Base-by-base conservation (phyloP, 495 filamentous ascomycete species). In the Neurospora africana region DNA sequence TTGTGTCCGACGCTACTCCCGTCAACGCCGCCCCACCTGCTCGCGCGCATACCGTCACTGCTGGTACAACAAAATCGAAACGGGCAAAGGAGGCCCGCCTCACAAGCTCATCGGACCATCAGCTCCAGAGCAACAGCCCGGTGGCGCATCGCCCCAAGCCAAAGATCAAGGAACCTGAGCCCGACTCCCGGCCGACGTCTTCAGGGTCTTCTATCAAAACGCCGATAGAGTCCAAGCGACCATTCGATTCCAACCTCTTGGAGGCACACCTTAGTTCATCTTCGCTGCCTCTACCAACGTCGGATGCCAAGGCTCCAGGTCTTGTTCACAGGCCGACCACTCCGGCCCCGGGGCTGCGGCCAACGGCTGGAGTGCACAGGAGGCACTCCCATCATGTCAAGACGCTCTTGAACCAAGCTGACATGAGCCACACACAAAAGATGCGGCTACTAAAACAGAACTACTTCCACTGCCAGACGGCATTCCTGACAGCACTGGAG, bases 391-490 rank as follows among this genome's bases (percentile, higher is more conserved):
- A 88, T 73, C 78, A 82, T 69, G 74, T 83, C 21, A 86, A 85
- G 68, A 79, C 82, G 0, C 71, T 81, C 23, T 68, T 87, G 23
- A 86, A 82, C 37, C 85, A 89, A 19, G 85, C 84, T 9, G 81
- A 87, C 15, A 79, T 92, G 80, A 84, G 84, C 21, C 73, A 74
- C 17, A 76, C 77, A 5, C 88, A 91, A 77, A 91, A 89, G 76
- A 83, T 85, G 43, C 87, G 87, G 70, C 79, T 92, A 41, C 79
- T 93, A 68, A 82, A 89, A 71, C 87, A 91, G 71, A 91, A 93
- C 77, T 93, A 93, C 73, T 93, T 92, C 76, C 85, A 90, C 8
- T 89, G 87, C 70, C 86, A 93, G 78, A 92, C 89, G 2, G 89
- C 90, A 69, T 91, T 93, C 77, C 75, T 93, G 43, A 86, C 87